A percentile compares a stretch with the other conserved stretches of the same genome.
phyloP scores from a whole-genome alignment of 192 early-diverging fungal genomes.

The Backusella australiensis region DNA sequence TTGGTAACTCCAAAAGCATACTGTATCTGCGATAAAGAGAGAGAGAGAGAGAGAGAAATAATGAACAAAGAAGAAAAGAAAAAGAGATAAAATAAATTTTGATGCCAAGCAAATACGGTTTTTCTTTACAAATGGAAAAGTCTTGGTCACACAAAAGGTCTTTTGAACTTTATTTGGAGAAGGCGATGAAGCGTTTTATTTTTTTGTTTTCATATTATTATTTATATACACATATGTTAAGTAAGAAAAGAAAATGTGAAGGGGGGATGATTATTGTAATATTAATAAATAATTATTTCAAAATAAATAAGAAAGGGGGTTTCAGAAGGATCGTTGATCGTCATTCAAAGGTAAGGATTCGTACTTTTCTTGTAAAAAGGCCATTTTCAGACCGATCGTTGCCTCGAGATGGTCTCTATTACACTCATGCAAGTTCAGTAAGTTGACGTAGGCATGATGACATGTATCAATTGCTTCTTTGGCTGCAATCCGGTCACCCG shows the following conservation, averaged over 20 bases:
- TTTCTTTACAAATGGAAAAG: not conserved
- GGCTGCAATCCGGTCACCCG: conserved; percentile 39
- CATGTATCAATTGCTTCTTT: conserved; percentile 36
- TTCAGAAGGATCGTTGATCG: not conserved
- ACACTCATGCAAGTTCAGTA: conserved; percentile 14
- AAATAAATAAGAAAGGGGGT: not conserved
- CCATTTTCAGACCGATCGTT: conserved; percentile 1
- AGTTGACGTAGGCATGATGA: conserved; percentile 21
- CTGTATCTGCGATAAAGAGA: too few species aligned
- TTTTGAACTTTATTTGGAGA: not conserved
- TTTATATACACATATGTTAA: not conserved
- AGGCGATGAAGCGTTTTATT: not conserved
- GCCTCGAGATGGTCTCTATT: not conserved
- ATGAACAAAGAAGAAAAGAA: not conserved
- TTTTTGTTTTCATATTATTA: conserved; percentile 7
- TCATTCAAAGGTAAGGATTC: conserved; percentile 9
- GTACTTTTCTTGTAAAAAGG: conserved; percentile 10
- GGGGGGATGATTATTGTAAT: not conserved
- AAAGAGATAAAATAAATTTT: not conserved
- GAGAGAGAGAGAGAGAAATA: not conserved
- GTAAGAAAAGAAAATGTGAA: not conserved
- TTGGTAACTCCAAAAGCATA: too few species aligned
- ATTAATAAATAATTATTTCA: not conserved
- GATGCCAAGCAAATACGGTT: not conserved
- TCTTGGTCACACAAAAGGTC: not conserved